Percentiles rank a stretch among this genome's conserved stretches.
These are phyloP conservation scores for Peronosclerospora sorghi DNA, from an alignment of 352 stramenopile genomes.

Conservation along the genomic window DNA sequence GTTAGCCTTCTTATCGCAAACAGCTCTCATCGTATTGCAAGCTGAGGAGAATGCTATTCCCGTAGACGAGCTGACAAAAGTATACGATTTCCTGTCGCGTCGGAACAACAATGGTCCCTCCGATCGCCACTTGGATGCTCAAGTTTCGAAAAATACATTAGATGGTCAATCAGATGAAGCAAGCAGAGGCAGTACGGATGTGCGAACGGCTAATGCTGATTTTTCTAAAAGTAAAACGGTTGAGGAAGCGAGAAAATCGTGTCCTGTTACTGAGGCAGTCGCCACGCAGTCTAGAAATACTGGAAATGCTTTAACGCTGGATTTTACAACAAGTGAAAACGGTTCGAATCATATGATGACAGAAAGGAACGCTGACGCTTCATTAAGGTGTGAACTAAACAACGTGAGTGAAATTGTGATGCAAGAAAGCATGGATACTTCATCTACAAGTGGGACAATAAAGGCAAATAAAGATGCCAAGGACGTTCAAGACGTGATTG, in stretches of 20 bases:
- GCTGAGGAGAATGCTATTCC: constrained; percentile 20
- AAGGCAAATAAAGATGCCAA: background rate
- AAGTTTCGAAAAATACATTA: background rate
- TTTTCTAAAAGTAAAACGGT: background rate
- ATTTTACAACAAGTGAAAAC: background rate
- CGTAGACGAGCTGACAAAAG: constrained; percentile 5
- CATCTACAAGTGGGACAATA: background rate
- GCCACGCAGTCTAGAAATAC: background rate
- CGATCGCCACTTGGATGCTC: background rate
- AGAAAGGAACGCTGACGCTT: background rate
- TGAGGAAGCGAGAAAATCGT: background rate
- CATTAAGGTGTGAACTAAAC: background rate
- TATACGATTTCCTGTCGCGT: constrained; percentile 11
- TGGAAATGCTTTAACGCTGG: background rate
- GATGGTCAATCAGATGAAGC: background rate
- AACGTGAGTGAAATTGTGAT: constrained; percentile 1
- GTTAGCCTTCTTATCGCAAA: constrained; percentile 1
- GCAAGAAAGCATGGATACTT: background rate
- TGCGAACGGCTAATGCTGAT: background rate
- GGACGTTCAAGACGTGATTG: constrained; percentile 11
- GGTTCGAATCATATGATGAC: background rate
- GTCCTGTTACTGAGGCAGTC: background rate
- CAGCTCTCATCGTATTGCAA: constrained; percentile 7
- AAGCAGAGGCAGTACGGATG: background rate
- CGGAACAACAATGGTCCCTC: background rate